Percentiles rank a stretch among this genome's conserved stretches.
Conservation (phyloP, 306 rosid genomes). For the Echinosophora koreensis region DNA sequence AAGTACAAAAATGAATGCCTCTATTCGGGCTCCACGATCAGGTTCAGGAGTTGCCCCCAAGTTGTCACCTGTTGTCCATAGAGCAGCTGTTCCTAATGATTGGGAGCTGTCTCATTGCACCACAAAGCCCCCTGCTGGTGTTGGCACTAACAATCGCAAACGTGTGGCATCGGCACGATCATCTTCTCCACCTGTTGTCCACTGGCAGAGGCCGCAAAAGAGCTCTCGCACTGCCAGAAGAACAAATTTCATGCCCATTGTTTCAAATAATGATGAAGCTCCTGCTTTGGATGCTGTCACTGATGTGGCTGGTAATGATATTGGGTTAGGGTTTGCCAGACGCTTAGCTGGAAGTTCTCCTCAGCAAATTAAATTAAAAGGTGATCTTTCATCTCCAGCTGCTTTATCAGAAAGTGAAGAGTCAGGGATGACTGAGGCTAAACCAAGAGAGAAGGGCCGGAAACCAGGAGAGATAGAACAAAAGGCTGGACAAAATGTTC, state of each 20-base stretch:
- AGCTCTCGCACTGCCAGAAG: constrained; percentile 97
- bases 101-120: constrained; percentile 86
- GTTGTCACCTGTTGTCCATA: constrained; percentile 84
- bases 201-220: constrained; percentile 94
- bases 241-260: constrained; percentile 77
- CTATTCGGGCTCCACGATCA: constrained; percentile 95
- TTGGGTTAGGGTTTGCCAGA: constrained; percentile 73
- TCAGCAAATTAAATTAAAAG: constrained; percentile 83
- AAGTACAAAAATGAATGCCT: constrained; percentile 70
- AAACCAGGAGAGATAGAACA: constrained; percentile 80
- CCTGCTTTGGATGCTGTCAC: constrained; percentile 72
- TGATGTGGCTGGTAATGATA: constrained; percentile 81
- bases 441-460: constrained; percentile 79
- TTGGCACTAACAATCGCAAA: constrained; percentile 82
- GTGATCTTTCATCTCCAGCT: constrained; percentile 80
- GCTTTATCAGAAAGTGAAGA: constrained; percentile 96
- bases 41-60: constrained; percentile 81
- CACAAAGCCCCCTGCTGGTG: constrained; percentile 85
- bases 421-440: constrained; percentile 83
- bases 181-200: constrained; percentile 92
- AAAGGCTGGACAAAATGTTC: constrained; percentile 76
- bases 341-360: constrained; percentile 78
- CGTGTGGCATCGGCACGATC: constrained; percentile 78
- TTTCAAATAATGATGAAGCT: constrained; percentile 78
- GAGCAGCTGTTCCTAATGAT: constrained; percentile 79